Percentiles rank a stretch among this genome's conserved stretches.
These are phyloP conservation scores for Psilocybe cubensis DNA, from an alignment of 768 basidiomycete species.

Conservation along the genomic window DNA sequence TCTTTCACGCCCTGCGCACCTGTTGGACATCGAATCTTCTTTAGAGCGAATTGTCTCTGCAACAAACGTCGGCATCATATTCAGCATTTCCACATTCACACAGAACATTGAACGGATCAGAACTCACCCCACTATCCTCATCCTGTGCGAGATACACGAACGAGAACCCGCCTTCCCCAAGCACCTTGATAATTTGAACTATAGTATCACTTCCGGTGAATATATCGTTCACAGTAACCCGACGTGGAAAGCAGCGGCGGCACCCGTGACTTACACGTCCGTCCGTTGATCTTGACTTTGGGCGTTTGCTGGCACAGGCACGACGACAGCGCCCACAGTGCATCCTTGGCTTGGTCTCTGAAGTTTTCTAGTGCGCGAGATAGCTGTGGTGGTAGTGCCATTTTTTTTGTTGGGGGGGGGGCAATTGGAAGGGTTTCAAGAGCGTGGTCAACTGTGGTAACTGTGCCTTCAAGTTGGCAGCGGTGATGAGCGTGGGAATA, in stretches of 20 bases:
- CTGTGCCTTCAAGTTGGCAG: too few relatives aligned
- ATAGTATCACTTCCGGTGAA: conserved; percentile 6
- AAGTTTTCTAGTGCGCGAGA: conserved; percentile 55
- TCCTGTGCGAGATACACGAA: conserved; percentile 91
- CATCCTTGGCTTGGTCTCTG: conserved; percentile 81
- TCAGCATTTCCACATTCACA: neutral
- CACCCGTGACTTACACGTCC: conserved; percentile 74
- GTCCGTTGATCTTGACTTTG: conserved; percentile 93
- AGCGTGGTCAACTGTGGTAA: too few relatives aligned
- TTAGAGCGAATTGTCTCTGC: conserved; percentile 91
- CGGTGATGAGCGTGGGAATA: too few relatives aligned
- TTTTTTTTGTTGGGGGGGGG: too few relatives aligned
- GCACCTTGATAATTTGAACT: conserved; percentile 90
- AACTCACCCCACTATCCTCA: conserved; percentile 79
- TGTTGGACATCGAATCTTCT: conserved; percentile 94
- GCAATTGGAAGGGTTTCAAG: too few relatives aligned
- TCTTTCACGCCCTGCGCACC: conserved; percentile 88
- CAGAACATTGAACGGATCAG: conserved; percentile 10
- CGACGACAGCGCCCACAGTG: conserved; percentile 78
- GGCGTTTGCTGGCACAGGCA: conserved; percentile 83
- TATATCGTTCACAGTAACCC: neutral
- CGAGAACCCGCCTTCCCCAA: conserved; percentile 96
- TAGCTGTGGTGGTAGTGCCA: conserved; percentile 42
- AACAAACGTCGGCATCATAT: neutral
- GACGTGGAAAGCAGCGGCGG: neutral